Conservation (phyloP, 176 grass and related monocot genomes). For the Triticum monococcum region DNA sequence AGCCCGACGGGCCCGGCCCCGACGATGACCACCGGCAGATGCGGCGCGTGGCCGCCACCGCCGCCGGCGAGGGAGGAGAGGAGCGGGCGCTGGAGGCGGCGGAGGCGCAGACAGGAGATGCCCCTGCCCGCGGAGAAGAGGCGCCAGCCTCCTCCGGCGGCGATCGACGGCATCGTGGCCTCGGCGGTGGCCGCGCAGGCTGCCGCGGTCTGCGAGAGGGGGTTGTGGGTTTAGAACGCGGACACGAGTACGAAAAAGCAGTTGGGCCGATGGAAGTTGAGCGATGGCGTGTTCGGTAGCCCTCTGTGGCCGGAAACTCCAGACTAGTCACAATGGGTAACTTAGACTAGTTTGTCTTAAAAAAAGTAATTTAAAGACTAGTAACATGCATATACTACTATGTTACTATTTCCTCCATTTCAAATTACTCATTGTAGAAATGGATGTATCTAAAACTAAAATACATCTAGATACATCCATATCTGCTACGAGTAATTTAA, state of each 20-base stretch:
- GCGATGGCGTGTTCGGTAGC: too few relatives aligned
- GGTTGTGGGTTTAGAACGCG: conserved; percentile 23
- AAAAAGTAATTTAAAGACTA: too few relatives aligned
- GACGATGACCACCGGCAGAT: conserved; percentile 84
- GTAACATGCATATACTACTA: too few relatives aligned
- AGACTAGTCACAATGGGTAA: too few relatives aligned
- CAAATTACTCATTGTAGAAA: too few relatives aligned
- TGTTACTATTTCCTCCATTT: too few relatives aligned
- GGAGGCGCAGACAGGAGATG: not conserved
- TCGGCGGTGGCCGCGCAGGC: not conserved
- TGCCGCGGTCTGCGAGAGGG: not conserved
- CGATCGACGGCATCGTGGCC: conserved; percentile 36
- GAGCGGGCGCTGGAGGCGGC: not conserved
- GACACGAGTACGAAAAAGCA: conserved; percentile 18
- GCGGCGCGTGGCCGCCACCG: conserved; percentile 25
- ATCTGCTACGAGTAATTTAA: too few relatives aligned
- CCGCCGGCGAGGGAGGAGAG: conserved; percentile 25
- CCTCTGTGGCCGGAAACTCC: too few relatives aligned
- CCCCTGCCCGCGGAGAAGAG: conserved; percentile 9
- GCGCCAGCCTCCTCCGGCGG: conserved; percentile 10
- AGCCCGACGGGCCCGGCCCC: conserved; percentile 93
- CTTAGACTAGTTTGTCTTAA: too few relatives aligned
- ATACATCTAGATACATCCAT: too few relatives aligned
- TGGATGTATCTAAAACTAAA: too few relatives aligned
- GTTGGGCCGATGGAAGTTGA: not conserved